Evolutionary conservation across 768 basidiomycete genomes (phyloP).

Genomic region (Fomitopsis pulvina): DNA sequence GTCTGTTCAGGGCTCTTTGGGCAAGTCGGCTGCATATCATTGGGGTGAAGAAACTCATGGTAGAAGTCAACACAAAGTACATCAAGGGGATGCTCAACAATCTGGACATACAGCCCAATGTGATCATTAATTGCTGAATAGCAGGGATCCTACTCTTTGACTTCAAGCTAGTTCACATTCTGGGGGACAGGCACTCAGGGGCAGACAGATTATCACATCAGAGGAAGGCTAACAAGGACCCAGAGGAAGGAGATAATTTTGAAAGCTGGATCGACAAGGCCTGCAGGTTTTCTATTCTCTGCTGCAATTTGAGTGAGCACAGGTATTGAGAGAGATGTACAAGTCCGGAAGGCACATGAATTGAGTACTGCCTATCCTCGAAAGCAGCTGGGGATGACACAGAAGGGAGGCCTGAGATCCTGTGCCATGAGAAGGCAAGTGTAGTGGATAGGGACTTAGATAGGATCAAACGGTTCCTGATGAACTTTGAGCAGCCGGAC

Average conservation of each 20-base stretch:
- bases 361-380: not conserved
- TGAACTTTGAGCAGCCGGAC: not conserved
- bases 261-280: too few relatives aligned
- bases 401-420: too few relatives aligned
- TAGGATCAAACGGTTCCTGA: not conserved
- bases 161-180: conserved; percentile 31
- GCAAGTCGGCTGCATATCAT: conserved; percentile 18
- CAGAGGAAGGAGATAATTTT: conserved; percentile 4
- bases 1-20: conserved; percentile 13
- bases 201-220: conserved; percentile 26
- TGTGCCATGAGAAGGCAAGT: too few relatives aligned
- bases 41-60: conserved; percentile 21
- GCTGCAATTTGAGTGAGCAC: too few relatives aligned
- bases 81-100: too few relatives aligned
- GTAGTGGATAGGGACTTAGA: too few relatives aligned
- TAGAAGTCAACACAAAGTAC: too few relatives aligned
- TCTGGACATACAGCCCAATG: conserved; percentile 30
- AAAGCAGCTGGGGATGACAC: too few relatives aligned
- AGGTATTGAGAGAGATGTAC: not conserved
- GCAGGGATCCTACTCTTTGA: conserved; percentile 28
- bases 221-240: conserved; percentile 4
- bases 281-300: not conserved
- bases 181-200: conserved; percentile 5
- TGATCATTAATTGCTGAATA: conserved; percentile 36
- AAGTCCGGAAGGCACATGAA: not conserved